Evolutionary conservation across 768 basidiomycete species (phyloP).

Genomic region (Pulveroboletus frians): DNA sequence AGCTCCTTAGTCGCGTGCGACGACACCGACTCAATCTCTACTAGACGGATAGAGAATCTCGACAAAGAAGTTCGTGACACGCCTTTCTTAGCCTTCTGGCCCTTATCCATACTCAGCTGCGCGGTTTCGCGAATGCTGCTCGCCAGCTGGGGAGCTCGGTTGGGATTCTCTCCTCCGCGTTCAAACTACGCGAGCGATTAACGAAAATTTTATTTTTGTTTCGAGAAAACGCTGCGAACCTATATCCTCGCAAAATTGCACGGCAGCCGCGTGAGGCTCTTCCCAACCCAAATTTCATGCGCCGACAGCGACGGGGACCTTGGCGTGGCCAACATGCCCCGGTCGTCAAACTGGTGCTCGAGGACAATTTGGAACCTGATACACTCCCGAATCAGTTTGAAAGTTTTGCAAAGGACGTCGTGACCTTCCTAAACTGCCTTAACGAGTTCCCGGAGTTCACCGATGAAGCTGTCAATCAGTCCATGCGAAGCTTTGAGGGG

Average conservation of each 20-base stretch:
- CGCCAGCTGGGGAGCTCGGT: constrained; percentile 53
- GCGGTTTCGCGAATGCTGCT: constrained; percentile 51
- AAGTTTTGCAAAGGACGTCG: constrained; percentile 44
- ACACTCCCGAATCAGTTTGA: constrained; percentile 43
- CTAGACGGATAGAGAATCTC: constrained; percentile 42
- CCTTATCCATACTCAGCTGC: constrained; percentile 33
- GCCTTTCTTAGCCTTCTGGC: not conserved
- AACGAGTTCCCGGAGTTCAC: constrained; percentile 56
- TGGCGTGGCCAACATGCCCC: constrained; percentile 35
- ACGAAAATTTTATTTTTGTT: constrained; percentile 47
- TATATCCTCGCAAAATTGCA: constrained; percentile 47
- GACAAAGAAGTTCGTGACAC: constrained; percentile 40
- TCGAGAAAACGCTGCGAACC: constrained; percentile 51
- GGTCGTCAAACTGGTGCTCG: constrained; percentile 32
- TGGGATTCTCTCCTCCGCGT: constrained; percentile 51
- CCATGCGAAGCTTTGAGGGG: constrained; percentile 45
- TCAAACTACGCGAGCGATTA: constrained; percentile 46
- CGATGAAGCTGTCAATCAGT: constrained; percentile 47
- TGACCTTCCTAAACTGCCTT: constrained; percentile 47
- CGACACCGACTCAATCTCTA: constrained; percentile 4
- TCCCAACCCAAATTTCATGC: constrained; percentile 35
- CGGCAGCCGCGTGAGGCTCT: constrained; percentile 36
- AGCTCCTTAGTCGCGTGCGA: constrained; percentile 7
- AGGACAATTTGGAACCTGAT: constrained; percentile 44
- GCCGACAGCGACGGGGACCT: constrained; percentile 26